Evolutionary conservation across 2,329 filamentous ascomycete genomes (phyloP).

Genomic region (Pleomassaria siparia): DNA sequence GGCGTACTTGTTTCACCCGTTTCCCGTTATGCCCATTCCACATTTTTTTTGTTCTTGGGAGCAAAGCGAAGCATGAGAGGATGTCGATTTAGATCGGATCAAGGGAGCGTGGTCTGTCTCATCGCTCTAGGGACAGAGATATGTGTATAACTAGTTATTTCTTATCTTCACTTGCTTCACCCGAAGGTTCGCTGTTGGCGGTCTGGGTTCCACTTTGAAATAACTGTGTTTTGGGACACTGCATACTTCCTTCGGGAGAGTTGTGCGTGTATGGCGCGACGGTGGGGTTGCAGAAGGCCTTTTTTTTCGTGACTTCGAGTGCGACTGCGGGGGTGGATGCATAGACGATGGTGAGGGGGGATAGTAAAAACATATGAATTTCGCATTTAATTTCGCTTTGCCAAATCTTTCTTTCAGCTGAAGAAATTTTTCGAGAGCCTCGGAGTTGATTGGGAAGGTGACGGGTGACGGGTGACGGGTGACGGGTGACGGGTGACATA

Average conservation of each 20-base stretch:
- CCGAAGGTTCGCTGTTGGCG: neutral
- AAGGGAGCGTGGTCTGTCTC: neutral
- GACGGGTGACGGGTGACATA: no score
- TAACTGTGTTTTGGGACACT: neutral
- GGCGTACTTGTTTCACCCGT: neutral
- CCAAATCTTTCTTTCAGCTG: no score
- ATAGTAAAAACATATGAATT: no score
- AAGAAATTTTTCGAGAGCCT: no score
- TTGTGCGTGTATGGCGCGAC: neutral
- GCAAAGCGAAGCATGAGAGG: neutral
- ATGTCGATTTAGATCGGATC: neutral
- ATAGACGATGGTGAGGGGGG: no score
- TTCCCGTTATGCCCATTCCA: neutral
- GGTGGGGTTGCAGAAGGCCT: neutral
- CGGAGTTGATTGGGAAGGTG: no score
- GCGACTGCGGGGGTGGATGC: neutral
- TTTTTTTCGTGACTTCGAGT: neutral
- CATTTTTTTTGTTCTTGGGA: neutral
- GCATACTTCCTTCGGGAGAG: neutral
- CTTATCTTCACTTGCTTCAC: neutral
- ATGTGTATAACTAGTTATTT: neutral
- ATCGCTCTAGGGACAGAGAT: no score
- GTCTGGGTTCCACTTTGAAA: neutral
- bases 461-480: no score
- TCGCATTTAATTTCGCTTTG: no score